Conservation (phyloP, 2,329 filamentous ascomycete genomes). For the Colletotrichum tropicicola region DNA sequence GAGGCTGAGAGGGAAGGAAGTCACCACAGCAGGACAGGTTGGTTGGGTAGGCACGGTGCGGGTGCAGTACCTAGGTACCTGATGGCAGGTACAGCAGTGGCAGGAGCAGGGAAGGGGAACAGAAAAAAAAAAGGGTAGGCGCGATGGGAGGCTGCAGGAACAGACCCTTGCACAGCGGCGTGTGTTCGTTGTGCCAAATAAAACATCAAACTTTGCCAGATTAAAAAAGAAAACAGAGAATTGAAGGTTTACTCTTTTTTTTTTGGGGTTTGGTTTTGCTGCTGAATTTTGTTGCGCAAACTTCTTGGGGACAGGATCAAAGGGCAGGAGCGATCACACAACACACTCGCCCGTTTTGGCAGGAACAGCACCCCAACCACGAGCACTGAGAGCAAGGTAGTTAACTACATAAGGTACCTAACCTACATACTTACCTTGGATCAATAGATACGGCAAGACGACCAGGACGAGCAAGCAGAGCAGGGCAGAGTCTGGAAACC, state of each 20-base stretch:
- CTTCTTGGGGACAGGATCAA: not conserved
- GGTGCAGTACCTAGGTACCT: not conserved
- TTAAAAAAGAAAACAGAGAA: conserved; percentile 9
- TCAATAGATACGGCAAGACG: too few relatives aligned
- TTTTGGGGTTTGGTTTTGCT: too few relatives aligned
- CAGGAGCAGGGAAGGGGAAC: not conserved
- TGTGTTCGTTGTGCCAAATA: not conserved
- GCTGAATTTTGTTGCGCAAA: not conserved
- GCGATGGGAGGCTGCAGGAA: conserved; percentile 9
- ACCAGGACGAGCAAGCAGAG: not conserved
- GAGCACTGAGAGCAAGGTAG: too few relatives aligned
- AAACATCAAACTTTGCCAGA: not conserved
- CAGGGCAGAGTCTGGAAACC: not conserved
- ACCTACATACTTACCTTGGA: too few relatives aligned
- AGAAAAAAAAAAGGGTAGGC: not conserved
- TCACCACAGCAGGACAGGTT: not conserved
- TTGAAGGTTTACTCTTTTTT: not conserved
- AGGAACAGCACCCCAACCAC: not conserved
- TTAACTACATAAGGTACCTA: too few relatives aligned
- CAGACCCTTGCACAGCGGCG: conserved; percentile 1
- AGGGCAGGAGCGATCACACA: not conserved
- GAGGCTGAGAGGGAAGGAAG: not conserved
- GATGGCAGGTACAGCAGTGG: not conserved
- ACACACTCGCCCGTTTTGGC: not conserved
- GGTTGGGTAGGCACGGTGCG: not conserved